phyloP scores from a whole-genome alignment of 306 rosid species.

The Medicago truncatula region MtrunA17r5.0-ANR NC_053046.1:9724501-9725000 shows the following conservation, averaged over 20 bases:
- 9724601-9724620: constrained; percentile 97
- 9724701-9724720: constrained; percentile 75
- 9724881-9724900: constrained; percentile 30
- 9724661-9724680: constrained; percentile 75
- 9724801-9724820: constrained; percentile 5
- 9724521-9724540: not conserved
- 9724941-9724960: constrained; percentile 75
- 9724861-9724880: constrained; percentile 10
- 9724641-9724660: constrained; percentile 76
- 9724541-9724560: constrained; percentile 30
- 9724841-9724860: constrained; percentile 1
- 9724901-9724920: too few species aligned
- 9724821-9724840: constrained; percentile 6
- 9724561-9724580: constrained; percentile 64
- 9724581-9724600: constrained; percentile 73
- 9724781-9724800: constrained; percentile 26
- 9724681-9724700: constrained; percentile 86
- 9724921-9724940: constrained; percentile 70
- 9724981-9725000: constrained; percentile 68
- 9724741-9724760: too few species aligned
- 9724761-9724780: constrained; percentile 30
- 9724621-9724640: constrained; percentile 78
- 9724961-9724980: constrained; percentile 59
- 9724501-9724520: constrained; percentile 1
- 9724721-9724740: constrained; percentile 63